phyloP scores from a whole-genome alignment of 129 eudicot species.

The Tagetes patula region DNA sequence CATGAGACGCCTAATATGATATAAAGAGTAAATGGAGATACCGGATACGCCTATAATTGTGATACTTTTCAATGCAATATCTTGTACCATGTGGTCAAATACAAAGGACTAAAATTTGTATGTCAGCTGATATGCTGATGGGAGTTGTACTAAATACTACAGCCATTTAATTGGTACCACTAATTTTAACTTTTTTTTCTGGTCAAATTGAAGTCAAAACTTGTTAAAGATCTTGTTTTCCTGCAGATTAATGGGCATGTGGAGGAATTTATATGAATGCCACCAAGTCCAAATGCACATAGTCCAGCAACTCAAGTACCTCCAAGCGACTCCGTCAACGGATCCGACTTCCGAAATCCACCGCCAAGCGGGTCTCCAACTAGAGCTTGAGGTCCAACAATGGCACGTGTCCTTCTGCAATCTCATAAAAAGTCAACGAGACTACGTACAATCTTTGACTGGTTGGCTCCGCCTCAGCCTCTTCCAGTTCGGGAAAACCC shows the following conservation, averaged over 20 bases:
- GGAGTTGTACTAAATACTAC: not conserved
- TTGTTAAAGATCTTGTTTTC: not conserved
- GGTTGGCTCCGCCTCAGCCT: conserved; percentile 99
- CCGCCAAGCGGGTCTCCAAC: conserved; percentile 86
- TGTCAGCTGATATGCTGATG: conserved; percentile 10
- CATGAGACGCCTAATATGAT: not conserved
- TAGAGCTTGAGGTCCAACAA: conserved; percentile 84
- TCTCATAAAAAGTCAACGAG: conserved; percentile 78
- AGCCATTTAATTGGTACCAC: not conserved
- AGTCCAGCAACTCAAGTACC: conserved; percentile 88
- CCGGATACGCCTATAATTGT: not conserved
- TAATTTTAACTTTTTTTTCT: not conserved
- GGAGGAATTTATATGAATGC: conserved; percentile 94
- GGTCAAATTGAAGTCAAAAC: conserved; percentile 5
- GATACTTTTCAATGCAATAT: not conserved
- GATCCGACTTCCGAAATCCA: conserved; percentile 79
- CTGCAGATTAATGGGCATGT: conserved; percentile 80
- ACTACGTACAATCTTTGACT: conserved; percentile 76
- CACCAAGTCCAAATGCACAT: conserved; percentile 95
- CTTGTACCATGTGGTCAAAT: conserved; percentile 6
- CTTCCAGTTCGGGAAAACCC: conserved; percentile 65
- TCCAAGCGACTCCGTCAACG: conserved; percentile 47
- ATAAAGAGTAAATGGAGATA: not conserved
- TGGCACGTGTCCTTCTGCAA: conserved; percentile 88
- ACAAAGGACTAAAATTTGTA: conserved; percentile 10